Evolutionary conservation across 2,329 filamentous ascomycete genomes (phyloP), one percentile per base, ranked within the genome.

Genomic region (Aurifilum marmelostoma): DNA sequence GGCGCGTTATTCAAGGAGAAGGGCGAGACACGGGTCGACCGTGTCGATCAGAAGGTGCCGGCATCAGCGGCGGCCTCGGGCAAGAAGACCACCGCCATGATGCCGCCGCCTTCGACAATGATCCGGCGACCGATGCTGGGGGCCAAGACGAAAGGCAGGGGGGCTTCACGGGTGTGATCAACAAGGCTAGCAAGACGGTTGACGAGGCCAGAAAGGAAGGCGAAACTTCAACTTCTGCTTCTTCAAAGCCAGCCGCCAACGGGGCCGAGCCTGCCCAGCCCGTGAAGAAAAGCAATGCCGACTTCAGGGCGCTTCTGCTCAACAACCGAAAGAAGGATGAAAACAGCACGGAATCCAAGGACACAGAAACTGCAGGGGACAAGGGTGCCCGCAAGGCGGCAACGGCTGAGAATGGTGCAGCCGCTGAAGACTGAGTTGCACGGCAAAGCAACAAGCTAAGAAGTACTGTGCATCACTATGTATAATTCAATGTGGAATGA

Each of bases 291-390:
- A 87, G 81, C 73, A 88, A 88, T 76, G 84, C 84, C 2, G 86
- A 88, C 74, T 88, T 88, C 73, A 87, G 85, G 76, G 83, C 85
- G n/a, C 78, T 86, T 75, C 82, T 86, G 66, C 73, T 85, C 9
- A 73, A 66, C 58, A 74, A 18, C 72, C 74, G 75, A 58, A 67
- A 64, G 11, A 66, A 69, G 34, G 41, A 63, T 9, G 59, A 62
- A n/a, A 37, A 62, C 34, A 27, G 24, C n/a, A 6, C n/a, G 34
- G 59, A 6, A 43, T 18, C n/a, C 18, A 62, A 60, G 16, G 34
- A 62, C 21, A 21, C 24, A 11, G 32, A 62, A 11, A 62, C 37
- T 43, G 59, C 29, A 43, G 12, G n/a, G 21, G 34, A 62, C 34
- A 62, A 62, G 37, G n/a, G 16, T 14, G 59, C 1, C 8, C 34